Evolutionary conservation across 2,329 filamentous ascomycete species (phyloP).

Genomic region (Diaporthe humulicola): DNA sequence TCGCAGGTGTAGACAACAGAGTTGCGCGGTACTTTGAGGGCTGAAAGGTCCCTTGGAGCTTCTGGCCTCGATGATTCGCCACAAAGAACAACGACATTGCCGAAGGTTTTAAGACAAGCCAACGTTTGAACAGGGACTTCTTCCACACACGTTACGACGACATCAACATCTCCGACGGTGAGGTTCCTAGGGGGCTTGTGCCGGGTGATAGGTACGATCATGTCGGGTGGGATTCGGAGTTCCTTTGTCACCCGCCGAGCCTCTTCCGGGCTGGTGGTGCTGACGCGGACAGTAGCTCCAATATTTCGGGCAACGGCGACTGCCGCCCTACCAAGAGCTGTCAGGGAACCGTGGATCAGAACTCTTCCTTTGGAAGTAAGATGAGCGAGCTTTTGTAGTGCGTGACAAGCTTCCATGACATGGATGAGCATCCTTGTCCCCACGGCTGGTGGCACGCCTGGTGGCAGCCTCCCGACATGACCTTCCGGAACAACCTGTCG

Average conservation of each 20-base stretch:
- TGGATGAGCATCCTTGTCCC: background rate
- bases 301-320: background rate
- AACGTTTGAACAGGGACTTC: no score
- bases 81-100: no score
- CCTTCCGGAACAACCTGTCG: background rate
- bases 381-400: background rate
- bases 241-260: no score
- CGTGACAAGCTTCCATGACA: background rate
- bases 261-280: no score
- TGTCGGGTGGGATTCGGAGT: no score
- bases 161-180: no score
- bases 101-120: no score
- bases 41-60: no score
- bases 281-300: background rate
- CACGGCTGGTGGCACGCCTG: background rate
- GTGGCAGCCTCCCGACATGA: background rate
- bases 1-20: background rate
- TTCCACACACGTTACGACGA: no score
- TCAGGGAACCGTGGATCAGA: constrained; percentile 12
- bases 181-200: no score
- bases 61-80: no score
- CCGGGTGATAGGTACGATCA: no score
- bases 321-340: background rate
- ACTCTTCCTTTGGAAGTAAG: background rate
- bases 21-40: background rate